These are phyloP conservation scores for Tephrocybe rancida DNA, from an alignment of 768 basidiomycete genomes.

Conservation along the genomic window DNA sequence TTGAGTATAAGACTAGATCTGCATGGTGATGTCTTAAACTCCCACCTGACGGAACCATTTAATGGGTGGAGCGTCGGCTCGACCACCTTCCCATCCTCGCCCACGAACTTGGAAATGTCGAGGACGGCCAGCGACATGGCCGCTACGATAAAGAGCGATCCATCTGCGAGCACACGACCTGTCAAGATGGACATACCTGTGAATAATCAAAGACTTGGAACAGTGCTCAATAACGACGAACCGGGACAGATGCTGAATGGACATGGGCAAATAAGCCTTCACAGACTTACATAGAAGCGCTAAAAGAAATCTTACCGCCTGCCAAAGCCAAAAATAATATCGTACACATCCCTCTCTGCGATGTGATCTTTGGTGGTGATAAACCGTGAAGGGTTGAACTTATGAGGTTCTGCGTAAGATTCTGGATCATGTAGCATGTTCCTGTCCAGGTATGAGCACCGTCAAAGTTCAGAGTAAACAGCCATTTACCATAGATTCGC, in stretches of 20 bases:
- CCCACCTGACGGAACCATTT: background rate
- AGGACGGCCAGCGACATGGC: background rate
- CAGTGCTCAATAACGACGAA: background rate
- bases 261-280: background rate
- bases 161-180: background rate
- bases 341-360: constrained; percentile 23
- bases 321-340: constrained; percentile 49
- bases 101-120: constrained; percentile 2
- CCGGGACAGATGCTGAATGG: background rate
- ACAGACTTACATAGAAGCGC: background rate
- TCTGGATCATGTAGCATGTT: constrained; percentile 23
- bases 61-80: background rate
- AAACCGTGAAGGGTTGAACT: constrained; percentile 24
- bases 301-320: constrained; percentile 27
- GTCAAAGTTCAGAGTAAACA: background rate
- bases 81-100: background rate
- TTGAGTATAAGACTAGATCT: background rate
- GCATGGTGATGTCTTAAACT: too few species aligned
- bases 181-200: background rate
- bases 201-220: background rate
- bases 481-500: constrained; percentile 23
- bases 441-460: constrained; percentile 9
- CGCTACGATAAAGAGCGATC: background rate
- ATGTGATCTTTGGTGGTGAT: background rate
- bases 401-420: constrained; percentile 18